A percentile compares a stretch with the other conserved stretches of the same genome.
These are phyloP conservation scores for Cytospora leucostoma DNA, from an alignment of 2,329 filamentous ascomycete genomes.

Conservation along the genomic window DNA sequence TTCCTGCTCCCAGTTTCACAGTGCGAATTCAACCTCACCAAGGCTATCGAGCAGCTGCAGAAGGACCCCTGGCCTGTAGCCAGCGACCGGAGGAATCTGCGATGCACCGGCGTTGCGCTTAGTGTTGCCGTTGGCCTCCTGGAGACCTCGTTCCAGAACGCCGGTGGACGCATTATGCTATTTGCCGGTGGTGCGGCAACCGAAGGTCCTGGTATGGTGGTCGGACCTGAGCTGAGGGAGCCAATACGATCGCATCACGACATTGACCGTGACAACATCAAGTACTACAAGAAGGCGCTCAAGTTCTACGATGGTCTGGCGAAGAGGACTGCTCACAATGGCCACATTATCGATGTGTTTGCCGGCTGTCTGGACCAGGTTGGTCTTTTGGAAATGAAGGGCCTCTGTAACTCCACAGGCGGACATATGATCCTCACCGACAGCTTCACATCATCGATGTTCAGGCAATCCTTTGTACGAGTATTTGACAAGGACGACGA, in stretches of 20 bases:
- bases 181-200: slow-evolving; percentile 95
- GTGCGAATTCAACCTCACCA: slow-evolving; percentile 96
- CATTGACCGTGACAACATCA: slow-evolving; percentile 97
- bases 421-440: slow-evolving; percentile 98
- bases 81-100: slow-evolving; percentile 84
- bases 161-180: slow-evolving; percentile 93
- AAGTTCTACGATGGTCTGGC: slow-evolving; percentile 98
- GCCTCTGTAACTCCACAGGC: slow-evolving; percentile 90
- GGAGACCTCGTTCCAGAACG: slow-evolving; percentile 94
- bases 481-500: slow-evolving; percentile 96
- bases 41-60: slow-evolving; percentile 91
- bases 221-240: slow-evolving; percentile 91
- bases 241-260: slow-evolving; percentile 98
- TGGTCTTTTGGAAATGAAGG: slow-evolving; percentile 96
- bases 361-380: slow-evolving; percentile 97
- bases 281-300: slow-evolving; percentile 98
- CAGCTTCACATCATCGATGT: slow-evolving; percentile 98
- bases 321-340: slow-evolving; percentile 93
- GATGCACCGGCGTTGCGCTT: slow-evolving; percentile 94
- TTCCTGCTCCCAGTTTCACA: slow-evolving; percentile 94
- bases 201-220: slow-evolving; percentile 94
- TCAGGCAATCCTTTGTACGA: slow-evolving; percentile 96
- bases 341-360: slow-evolving; percentile 96
- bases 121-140: slow-evolving; percentile 91
- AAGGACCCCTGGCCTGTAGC: slow-evolving; percentile 97